Conservation (phyloP, 768 basidiomycete genomes). For the Boletus reticuloceps region DNA sequence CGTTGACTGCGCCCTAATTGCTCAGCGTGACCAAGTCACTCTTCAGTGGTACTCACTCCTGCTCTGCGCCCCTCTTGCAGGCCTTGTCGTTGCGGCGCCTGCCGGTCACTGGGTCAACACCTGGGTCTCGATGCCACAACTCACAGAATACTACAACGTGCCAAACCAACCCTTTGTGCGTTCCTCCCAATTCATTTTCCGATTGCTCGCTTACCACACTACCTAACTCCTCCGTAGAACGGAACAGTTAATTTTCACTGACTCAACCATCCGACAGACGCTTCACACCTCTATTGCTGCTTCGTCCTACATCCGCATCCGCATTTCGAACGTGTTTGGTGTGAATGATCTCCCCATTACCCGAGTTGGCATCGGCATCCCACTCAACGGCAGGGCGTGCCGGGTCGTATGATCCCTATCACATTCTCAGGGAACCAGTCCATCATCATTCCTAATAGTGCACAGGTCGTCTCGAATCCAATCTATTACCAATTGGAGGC, state of each 20-base stretch:
- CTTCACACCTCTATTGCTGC: background rate
- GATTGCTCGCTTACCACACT: background rate
- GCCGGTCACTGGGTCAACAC: slow-evolving; percentile 4
- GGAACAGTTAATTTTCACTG: background rate
- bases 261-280: slow-evolving; percentile 4
- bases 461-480: background rate
- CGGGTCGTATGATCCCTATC: background rate
- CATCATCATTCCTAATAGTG: background rate
- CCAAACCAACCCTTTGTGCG: slow-evolving; percentile 3
- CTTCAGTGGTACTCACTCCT: background rate
- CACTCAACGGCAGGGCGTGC: background rate
- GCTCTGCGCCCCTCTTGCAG: background rate
- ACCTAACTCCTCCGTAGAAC: slow-evolving; percentile 7
- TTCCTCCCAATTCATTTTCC: background rate
- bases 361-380: background rate
- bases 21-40: background rate
- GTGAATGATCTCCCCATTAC: background rate
- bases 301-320: slow-evolving; percentile 1
- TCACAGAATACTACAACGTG: slow-evolving; percentile 3
- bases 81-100: background rate
- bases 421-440: slow-evolving; percentile 2
- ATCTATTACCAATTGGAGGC: background rate
- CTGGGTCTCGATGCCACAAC: slow-evolving; percentile 7
- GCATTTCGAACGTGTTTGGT: slow-evolving; percentile 1
- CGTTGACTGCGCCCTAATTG: background rate